Evolutionary conservation across 1,284 basidiomycete genomes (phyloP).

Genomic region (Austroboletus novae-zelandiae): DNA sequence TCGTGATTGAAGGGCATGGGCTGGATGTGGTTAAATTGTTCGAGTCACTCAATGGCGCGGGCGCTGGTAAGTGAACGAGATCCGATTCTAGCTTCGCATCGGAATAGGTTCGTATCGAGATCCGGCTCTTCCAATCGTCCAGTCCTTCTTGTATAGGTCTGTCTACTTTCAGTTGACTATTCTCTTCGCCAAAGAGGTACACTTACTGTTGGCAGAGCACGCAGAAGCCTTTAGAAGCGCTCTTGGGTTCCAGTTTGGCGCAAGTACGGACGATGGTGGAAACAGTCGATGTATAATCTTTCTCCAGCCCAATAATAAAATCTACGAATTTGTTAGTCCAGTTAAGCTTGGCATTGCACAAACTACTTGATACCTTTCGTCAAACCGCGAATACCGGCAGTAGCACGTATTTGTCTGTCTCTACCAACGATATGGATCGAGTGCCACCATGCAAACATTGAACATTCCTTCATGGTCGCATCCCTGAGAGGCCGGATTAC

Average conservation of each 20-base stretch:
- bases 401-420: conserved; percentile 46
- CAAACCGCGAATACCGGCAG: conserved; percentile 64
- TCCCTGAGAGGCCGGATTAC: conserved; percentile 74
- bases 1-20: conserved; percentile 39
- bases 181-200: background rate
- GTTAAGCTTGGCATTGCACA: background rate
- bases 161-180: conserved; percentile 1
- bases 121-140: conserved; percentile 70
- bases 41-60: conserved; percentile 1
- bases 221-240: conserved; percentile 50
- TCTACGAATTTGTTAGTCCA: conserved; percentile 42
- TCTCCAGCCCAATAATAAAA: conserved; percentile 80
- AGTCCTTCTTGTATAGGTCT: conserved; percentile 72
- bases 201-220: conserved; percentile 72
- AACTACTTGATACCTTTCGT: conserved; percentile 61
- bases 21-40: conserved; percentile 19
- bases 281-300: conserved; percentile 86
- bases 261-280: conserved; percentile 85
- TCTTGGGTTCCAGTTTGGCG: conserved; percentile 76
- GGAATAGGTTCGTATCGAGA: conserved; percentile 63
- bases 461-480: conserved; percentile 79
- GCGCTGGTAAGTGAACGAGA: conserved; percentile 8
- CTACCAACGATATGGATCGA: conserved; percentile 52
- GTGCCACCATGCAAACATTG: conserved; percentile 75
- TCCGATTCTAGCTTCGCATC: conserved; percentile 24